These are phyloP conservation scores for Coniosporium apollinis DNA, from an alignment of 495 filamentous ascomycete species.

Conservation along the genomic window DNA sequence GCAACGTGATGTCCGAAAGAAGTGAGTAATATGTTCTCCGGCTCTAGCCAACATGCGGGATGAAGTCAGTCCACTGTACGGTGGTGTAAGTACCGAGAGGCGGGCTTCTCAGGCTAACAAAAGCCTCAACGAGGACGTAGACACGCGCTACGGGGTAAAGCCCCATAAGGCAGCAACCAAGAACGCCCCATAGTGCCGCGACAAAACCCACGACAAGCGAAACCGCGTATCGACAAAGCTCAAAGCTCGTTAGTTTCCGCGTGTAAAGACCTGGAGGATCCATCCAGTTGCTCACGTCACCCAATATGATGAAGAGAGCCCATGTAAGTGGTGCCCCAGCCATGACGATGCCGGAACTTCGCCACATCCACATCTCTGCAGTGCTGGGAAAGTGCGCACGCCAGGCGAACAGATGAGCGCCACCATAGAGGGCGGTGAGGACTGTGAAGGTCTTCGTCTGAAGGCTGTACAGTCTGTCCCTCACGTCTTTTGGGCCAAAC, in stretches of 20 bases:
- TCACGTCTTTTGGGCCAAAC: not conserved
- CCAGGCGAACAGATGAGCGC: constrained; percentile 6
- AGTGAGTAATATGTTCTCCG: too few species aligned
- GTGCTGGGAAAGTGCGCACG: not conserved
- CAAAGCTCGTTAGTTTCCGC: too few species aligned
- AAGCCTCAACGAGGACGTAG: constrained; percentile 10
- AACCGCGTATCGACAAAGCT: too few species aligned
- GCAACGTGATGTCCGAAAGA: too few species aligned
- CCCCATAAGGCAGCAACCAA: too few species aligned
- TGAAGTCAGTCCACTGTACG: constrained; percentile 8
- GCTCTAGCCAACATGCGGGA: constrained; percentile 10
- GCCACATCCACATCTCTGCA: constrained; percentile 7
- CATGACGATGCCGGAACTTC: constrained; percentile 2
- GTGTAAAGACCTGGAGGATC: too few species aligned
- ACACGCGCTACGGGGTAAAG: constrained; percentile 2
- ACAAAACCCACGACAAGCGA: too few species aligned
- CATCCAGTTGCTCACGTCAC: too few species aligned
- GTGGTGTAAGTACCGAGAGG: constrained; percentile 5
- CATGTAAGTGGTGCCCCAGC: not conserved
- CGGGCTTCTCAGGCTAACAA: constrained; percentile 6
- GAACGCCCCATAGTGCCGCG: too few species aligned
- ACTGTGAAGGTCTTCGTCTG: not conserved
- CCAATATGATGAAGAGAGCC: not conserved
- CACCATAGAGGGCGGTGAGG: constrained; percentile 1
- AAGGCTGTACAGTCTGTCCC: not conserved